Evolutionary conservation across 352 stramenopile genomes (phyloP).

Genomic region (Thraustotheca clavata): DNA sequence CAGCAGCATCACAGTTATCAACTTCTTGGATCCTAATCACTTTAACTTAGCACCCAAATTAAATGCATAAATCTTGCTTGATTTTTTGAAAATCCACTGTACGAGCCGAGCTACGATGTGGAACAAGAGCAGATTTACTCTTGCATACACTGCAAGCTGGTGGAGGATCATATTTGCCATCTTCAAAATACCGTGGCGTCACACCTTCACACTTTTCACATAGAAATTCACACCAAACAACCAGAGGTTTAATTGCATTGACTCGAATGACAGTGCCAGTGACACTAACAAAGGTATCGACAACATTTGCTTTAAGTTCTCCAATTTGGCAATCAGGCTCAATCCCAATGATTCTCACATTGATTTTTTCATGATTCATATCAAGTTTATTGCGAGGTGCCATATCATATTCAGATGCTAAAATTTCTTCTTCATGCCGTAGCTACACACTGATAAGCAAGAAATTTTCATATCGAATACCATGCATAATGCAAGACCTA

Average conservation of each 20-base stretch:
- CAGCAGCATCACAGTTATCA: constrained; percentile 78
- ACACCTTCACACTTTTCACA: constrained; percentile 73
- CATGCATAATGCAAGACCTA: constrained; percentile 63
- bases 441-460: constrained; percentile 29
- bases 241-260: constrained; percentile 76
- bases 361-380: constrained; percentile 46
- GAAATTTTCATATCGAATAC: constrained; percentile 7
- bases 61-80: constrained; percentile 52
- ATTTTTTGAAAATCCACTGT: constrained; percentile 89
- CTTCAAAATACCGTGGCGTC: constrained; percentile 55
- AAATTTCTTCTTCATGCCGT: constrained; percentile 35
- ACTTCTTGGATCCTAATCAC: constrained; percentile 78
- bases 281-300: constrained; percentile 73
- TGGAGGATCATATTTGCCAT: constrained; percentile 75
- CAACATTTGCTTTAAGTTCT: constrained; percentile 60
- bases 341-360: constrained; percentile 50
- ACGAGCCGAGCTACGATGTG: constrained; percentile 74
- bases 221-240: constrained; percentile 81
- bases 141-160: constrained; percentile 39
- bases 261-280: constrained; percentile 69
- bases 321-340: constrained; percentile 56
- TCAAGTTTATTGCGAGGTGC: constrained; percentile 31
- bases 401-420: constrained; percentile 27
- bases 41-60: constrained; percentile 34
- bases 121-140: constrained; percentile 36